phyloP scores from a whole-genome alignment of 1,284 basidiomycete species.

The Phellinidium pouzarii region DNA sequence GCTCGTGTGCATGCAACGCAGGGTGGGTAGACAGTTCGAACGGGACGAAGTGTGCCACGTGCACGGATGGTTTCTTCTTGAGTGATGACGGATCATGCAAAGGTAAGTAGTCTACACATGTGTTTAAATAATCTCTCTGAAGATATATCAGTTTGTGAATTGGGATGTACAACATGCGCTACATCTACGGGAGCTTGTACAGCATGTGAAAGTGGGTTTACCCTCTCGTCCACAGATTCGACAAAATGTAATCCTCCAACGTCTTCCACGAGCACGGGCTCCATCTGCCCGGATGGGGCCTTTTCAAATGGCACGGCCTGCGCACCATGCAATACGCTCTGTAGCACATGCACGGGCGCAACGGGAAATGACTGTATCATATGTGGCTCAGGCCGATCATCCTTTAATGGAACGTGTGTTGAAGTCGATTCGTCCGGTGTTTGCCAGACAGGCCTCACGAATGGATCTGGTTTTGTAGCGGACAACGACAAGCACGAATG shows the following conservation, averaged over 20 bases:
- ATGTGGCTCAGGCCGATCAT: conserved; percentile 53
- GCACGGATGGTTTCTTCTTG: conserved; percentile 68
- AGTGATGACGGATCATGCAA: conserved; percentile 63
- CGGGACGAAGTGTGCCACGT: conserved; percentile 67
- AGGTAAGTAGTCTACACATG: conserved; percentile 35
- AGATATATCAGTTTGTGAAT: conserved; percentile 46
- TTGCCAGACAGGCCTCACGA: conserved; percentile 36
- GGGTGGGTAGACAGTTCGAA: conserved; percentile 68
- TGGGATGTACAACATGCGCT: conserved; percentile 65
- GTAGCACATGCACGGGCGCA: conserved; percentile 61
- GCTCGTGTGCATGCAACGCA: conserved; percentile 65
- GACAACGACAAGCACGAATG: conserved; percentile 76
- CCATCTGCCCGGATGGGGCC: conserved; percentile 54
- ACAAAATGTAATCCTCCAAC: conserved; percentile 56
- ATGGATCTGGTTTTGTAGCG: conserved; percentile 52
- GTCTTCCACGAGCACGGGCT: conserved; percentile 41
- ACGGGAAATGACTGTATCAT: conserved; percentile 65
- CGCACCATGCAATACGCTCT: conserved; percentile 52
- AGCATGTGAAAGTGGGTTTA: conserved; percentile 62
- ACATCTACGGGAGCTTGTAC: conserved; percentile 61
- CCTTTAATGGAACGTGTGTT: conserved; percentile 60
- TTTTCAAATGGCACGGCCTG: conserved; percentile 57
- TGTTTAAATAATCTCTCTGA: neutral
- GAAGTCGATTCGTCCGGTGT: conserved; percentile 57
- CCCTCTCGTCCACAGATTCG: conserved; percentile 55